Percentiles rank a stretch among this genome's conserved stretches.
Conservation (phyloP, 208 protist genomes). For the Leishmania arabica region DNA sequence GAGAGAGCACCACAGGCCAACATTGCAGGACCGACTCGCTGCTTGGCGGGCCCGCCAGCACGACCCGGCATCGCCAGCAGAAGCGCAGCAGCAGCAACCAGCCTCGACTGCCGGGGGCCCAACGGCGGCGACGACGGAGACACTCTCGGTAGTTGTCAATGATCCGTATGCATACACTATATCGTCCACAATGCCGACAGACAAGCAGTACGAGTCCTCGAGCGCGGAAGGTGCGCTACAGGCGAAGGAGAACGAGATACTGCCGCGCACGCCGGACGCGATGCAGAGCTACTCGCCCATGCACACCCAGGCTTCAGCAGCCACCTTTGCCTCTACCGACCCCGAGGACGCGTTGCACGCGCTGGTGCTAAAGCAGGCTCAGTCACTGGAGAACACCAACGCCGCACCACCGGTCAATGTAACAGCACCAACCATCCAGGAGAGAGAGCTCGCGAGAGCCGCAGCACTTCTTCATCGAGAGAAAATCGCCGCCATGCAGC, state of each 20-base stretch:
- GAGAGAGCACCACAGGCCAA: not conserved
- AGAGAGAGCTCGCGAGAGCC: constrained; percentile 12
- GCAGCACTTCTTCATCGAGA: constrained; percentile 37
- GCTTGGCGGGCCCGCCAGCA: constrained; percentile 47
- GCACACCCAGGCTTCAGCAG: not conserved
- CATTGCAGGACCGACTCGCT: constrained; percentile 46
- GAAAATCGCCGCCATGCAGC: constrained; percentile 35
- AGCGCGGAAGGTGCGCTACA: not conserved
- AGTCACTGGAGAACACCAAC: not conserved
- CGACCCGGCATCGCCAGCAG: not conserved
- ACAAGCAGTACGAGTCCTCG: not conserved
- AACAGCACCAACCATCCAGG: not conserved
- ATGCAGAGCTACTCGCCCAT: not conserved
- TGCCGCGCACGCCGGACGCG: not conserved
- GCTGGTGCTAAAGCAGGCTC: not conserved
- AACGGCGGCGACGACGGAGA: not conserved
- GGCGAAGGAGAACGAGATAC: not conserved
- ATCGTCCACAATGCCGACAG: not conserved
- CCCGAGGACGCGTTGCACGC: not conserved
- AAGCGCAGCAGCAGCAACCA: not conserved
- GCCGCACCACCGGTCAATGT: not conserved
- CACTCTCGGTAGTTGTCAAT: not conserved
- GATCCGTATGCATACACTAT: not conserved
- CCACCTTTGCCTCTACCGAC: not conserved
- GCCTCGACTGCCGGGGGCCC: not conserved